phyloP scores from a whole-genome alignment of 1,284 basidiomycete genomes.

The Puccinia hordei region DNA sequence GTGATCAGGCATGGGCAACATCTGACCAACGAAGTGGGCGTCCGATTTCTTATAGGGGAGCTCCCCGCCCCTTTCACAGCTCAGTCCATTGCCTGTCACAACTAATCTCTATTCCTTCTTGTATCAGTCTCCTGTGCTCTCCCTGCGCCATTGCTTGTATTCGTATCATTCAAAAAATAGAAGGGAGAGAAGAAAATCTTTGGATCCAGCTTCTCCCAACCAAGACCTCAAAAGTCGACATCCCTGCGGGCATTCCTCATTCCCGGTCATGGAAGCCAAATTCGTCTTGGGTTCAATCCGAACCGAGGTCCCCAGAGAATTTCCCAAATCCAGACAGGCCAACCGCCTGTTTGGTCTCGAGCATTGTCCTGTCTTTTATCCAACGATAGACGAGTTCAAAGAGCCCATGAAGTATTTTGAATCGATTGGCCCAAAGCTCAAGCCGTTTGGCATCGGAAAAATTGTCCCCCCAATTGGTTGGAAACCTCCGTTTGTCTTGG shows the following conservation, averaged over 20 bases:
- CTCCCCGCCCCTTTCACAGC: background rate
- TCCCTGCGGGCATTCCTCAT: background rate
- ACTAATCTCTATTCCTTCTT: background rate
- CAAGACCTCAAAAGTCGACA: conserved; percentile 1
- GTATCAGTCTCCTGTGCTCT: no score
- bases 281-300: conserved; percentile 36
- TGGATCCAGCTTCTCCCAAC: background rate
- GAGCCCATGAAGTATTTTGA: conserved; percentile 96
- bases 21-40: no score
- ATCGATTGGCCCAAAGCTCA: conserved; percentile 71
- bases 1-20: no score
- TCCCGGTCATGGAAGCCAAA: conserved; percentile 17
- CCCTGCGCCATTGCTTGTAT: background rate
- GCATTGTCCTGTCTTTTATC: conserved; percentile 87
- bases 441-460: conserved; percentile 88
- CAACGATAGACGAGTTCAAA: conserved; percentile 79
- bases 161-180: no score
- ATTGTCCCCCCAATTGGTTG: conserved; percentile 89
- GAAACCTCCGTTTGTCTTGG: conserved; percentile 95
- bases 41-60: background rate
- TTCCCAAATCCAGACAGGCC: conserved; percentile 26
- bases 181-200: background rate
- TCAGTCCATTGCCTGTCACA: background rate
- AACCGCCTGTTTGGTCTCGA: conserved; percentile 72
- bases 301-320: conserved; percentile 38